Conservation (phyloP, 805 yeast genomes). For the Monosporozyma unispora region DNA sequence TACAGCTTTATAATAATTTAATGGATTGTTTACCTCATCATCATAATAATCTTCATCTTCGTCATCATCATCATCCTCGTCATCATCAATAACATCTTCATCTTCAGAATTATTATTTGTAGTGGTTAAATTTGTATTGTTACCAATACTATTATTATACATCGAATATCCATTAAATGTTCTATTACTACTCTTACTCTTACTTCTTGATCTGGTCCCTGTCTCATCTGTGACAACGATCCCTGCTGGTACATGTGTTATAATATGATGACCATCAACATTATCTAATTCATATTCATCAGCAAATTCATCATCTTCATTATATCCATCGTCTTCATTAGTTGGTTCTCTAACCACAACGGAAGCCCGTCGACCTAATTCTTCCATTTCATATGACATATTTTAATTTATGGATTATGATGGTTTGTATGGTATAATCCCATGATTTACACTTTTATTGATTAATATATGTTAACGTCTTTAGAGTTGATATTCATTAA, state of each 20-base stretch:
- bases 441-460: too few species aligned
- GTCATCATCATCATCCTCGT: slow-evolving; percentile 2
- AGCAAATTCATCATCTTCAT: slow-evolving; percentile 1
- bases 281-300: background rate
- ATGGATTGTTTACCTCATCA: background rate
- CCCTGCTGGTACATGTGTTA: background rate
- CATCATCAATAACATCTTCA: background rate
- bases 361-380: background rate
- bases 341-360: background rate
- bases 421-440: too few species aligned
- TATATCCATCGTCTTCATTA: slow-evolving; percentile 2
- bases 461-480: too few species aligned
- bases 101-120: background rate
- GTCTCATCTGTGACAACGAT: too few species aligned
- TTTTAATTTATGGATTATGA: background rate
- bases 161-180: background rate
- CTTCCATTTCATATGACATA: background rate
- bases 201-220: background rate
- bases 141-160: background rate
- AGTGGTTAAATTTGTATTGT: background rate
- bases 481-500: too few species aligned
- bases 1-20: background rate
- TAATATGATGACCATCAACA: background rate
- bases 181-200: background rate
- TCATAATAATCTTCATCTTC: slow-evolving; percentile 3